phyloP scores from a whole-genome alignment of 306 rosid genomes.

The Acacia melanoxylon region DNA sequence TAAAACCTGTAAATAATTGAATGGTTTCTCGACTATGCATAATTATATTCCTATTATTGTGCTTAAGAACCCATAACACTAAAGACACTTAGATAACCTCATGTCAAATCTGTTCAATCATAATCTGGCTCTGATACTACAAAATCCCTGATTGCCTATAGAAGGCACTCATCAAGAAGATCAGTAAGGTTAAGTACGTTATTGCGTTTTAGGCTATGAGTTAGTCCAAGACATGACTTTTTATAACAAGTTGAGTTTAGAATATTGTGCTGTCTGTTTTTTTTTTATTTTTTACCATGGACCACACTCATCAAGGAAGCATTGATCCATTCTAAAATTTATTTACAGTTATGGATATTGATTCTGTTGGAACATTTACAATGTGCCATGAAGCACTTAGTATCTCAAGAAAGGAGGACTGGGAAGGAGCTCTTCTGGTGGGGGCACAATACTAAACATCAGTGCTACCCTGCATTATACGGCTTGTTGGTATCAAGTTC shows the following conservation, averaged over 20 bases:
- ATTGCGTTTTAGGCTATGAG: not conserved
- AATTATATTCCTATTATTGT: not conserved
- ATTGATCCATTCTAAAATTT: slow-evolving; percentile 27
- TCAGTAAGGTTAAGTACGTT: not conserved
- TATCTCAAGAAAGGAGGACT: slow-evolving; percentile 91
- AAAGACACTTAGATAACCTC: not conserved
- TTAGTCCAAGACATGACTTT: not conserved
- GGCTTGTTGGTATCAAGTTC: slow-evolving; percentile 93
- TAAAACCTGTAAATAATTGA: not conserved
- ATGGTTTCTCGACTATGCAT: not conserved
- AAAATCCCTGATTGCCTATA: not conserved
- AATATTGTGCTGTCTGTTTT: not conserved
- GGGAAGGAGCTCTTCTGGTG: slow-evolving; percentile 64
- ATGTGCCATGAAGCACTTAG: slow-evolving; percentile 88
- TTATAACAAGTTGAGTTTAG: not conserved
- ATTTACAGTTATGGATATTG: slow-evolving; percentile 86
- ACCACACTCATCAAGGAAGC: not conserved
- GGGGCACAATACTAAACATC: slow-evolving; percentile 73
- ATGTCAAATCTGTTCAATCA: not conserved
- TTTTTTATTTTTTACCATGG: not conserved
- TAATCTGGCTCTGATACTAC: not conserved
- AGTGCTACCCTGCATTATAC: slow-evolving; percentile 92
- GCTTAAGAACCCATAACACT: not conserved
- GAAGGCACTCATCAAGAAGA: not conserved
- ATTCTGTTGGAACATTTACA: slow-evolving; percentile 94